These are phyloP conservation scores for Aspergillus homomorphus DNA, from an alignment of 495 filamentous ascomycete species.

Conservation along the genomic window DNA sequence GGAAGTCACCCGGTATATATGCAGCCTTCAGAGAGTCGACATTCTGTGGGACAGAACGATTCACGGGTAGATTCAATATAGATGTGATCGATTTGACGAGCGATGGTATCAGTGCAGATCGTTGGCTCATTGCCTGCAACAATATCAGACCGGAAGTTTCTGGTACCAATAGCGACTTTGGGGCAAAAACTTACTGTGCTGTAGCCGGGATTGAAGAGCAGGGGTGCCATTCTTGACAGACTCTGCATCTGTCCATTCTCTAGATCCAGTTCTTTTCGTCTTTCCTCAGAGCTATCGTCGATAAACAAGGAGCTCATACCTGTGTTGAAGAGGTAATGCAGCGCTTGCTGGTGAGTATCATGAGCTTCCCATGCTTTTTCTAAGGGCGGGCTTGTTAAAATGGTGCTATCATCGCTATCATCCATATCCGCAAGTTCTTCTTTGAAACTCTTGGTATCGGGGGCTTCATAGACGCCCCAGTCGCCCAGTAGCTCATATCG, in stretches of 20 bases:
- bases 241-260: not conserved
- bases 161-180: not conserved
- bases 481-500: not conserved
- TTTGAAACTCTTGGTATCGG: not conserved
- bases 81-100: conserved; percentile 35
- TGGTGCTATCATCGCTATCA: not conserved
- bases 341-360: not conserved
- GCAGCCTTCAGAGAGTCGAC: conserved; percentile 4
- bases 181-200: not conserved
- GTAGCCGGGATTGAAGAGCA: not conserved
- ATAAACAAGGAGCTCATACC: not conserved
- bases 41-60: conserved; percentile 15
- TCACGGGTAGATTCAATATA: conserved; percentile 25
- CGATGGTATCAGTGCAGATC: conserved; percentile 32
- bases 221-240: not conserved
- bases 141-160: conserved; percentile 3
- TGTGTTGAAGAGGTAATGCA: not conserved
- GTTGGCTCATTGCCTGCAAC: conserved; percentile 38
- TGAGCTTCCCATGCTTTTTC: not conserved
- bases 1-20: not conserved
- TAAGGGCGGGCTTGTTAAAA: not conserved
- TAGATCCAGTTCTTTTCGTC: not conserved
- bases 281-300: not conserved
- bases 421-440: not conserved
- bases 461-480: not conserved